phyloP scores from a whole-genome alignment of 768 basidiomycete genomes.

The Chalciporus sphaerocephalus region DNA sequence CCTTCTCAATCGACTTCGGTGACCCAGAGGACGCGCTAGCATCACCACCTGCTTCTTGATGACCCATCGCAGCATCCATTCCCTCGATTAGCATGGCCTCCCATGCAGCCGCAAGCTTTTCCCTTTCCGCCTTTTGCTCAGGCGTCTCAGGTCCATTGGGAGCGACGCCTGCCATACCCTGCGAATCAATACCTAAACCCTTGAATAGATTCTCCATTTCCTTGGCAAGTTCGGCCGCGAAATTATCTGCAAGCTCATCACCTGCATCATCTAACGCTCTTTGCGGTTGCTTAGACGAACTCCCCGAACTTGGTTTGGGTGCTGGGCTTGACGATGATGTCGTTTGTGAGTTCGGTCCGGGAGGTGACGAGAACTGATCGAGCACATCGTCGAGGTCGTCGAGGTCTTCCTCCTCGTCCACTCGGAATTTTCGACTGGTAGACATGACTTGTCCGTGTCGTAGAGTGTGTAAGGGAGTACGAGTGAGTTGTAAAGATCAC shows the following conservation, averaged over 20 bases:
- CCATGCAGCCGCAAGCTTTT: conserved; percentile 58
- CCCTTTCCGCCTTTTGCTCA: conserved; percentile 23
- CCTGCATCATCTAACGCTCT: conserved; percentile 1
- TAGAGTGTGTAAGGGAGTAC: background rate
- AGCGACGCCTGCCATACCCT: conserved; percentile 7
- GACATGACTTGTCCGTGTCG: conserved; percentile 8
- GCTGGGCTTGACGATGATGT: conserved; percentile 13
- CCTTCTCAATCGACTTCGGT: conserved; percentile 16
- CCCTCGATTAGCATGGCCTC: conserved; percentile 66
- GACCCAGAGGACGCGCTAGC: conserved; percentile 3
- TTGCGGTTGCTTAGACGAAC: conserved; percentile 16
- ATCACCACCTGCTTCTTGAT: conserved; percentile 5
- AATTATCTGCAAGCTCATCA: conserved; percentile 26
- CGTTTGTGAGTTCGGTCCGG: conserved; percentile 7
- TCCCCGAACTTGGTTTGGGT: conserved; percentile 14
- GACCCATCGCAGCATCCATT: conserved; percentile 41
- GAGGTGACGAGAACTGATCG: conserved; percentile 38
- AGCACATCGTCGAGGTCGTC: conserved; percentile 47
- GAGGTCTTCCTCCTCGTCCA: conserved; percentile 37
- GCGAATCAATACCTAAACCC: conserved; percentile 13
- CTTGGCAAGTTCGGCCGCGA: conserved; percentile 37
- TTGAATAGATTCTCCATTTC: conserved; percentile 44
- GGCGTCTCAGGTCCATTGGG: background rate
- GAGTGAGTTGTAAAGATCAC: too few relatives aligned
- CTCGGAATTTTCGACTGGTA: conserved; percentile 12